Evolutionary conservation across 78 protist genomes (phyloP).

Genomic region (Emiliania huxleyi): DNA sequence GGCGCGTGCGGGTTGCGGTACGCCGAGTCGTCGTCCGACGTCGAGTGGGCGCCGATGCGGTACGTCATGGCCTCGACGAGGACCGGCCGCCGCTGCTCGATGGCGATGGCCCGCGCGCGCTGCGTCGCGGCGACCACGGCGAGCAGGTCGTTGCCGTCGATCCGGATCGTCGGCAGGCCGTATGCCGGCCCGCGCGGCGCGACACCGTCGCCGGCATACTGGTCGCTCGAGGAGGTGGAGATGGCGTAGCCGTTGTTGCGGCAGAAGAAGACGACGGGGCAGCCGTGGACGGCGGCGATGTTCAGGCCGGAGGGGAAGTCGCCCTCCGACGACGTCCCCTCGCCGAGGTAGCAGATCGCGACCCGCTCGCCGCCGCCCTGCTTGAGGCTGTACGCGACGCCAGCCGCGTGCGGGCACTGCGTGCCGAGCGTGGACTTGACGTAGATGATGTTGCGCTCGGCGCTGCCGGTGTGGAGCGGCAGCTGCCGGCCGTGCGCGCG

Average conservation of each 20-base stretch:
- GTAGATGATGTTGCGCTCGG: no score
- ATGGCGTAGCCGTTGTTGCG: constrained; percentile 96
- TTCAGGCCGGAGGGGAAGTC: constrained; percentile 94
- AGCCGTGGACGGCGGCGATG: constrained; percentile 79
- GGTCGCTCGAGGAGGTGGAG: constrained; percentile 88
- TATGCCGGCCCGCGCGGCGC: constrained; percentile 78
- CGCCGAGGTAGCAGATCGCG: constrained; percentile 90
- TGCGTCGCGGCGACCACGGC: constrained; percentile 86
- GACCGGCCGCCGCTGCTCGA: constrained; percentile 67
- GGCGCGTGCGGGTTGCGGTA: constrained; percentile 81
- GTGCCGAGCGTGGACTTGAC: background rate
- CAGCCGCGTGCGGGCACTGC: no score
- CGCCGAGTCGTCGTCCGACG: constrained; percentile 88
- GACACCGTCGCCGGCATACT: constrained; percentile 67
- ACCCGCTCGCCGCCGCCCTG: no score
- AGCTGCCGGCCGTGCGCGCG: constrained; percentile 93
- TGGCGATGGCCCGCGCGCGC: constrained; percentile 70
- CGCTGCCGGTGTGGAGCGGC: constrained; percentile 95
- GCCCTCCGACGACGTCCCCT: constrained; percentile 96
- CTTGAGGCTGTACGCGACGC: no score
- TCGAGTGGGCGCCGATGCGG: constrained; percentile 86
- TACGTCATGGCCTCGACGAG: constrained; percentile 69
- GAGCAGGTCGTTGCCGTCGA: constrained; percentile 93
- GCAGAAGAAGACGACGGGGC: constrained; percentile 89
- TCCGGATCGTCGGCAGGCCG: constrained; percentile 85